A percentile compares a stretch with the other conserved stretches of the same genome.
phyloP scores from a whole-genome alignment of 1,284 basidiomycete species.

The Moniliella sp. region DNA sequence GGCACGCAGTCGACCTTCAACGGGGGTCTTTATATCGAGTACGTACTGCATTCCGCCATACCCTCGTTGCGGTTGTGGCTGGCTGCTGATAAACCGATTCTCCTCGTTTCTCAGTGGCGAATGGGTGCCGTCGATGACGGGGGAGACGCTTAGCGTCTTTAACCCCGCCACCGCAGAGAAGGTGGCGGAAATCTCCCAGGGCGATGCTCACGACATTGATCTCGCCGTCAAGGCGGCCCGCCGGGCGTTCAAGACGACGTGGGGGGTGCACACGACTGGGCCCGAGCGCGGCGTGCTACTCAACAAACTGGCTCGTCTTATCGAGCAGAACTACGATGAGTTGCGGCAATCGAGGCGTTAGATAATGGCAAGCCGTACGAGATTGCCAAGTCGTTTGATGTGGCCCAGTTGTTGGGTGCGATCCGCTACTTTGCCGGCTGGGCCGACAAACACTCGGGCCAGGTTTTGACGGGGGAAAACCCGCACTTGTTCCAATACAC shows the following conservation, averaged over 20 bases:
- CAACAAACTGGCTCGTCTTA: slow-evolving; percentile 49
- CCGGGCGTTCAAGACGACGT: slow-evolving; percentile 14
- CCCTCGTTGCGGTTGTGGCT: no score
- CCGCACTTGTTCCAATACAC: slow-evolving; percentile 46
- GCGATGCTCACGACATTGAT: slow-evolving; percentile 24
- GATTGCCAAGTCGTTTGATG: slow-evolving; percentile 49
- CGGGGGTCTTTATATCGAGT: slow-evolving; percentile 25
- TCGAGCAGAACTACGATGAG: slow-evolving; percentile 51
- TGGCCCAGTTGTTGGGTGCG: slow-evolving; percentile 45
- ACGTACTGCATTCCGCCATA: no score
- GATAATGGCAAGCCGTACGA: slow-evolving; percentile 61
- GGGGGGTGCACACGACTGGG: slow-evolving; percentile 38
- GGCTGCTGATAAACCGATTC: no score
- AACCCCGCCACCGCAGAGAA: slow-evolving; percentile 25
- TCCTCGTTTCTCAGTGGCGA: no score
- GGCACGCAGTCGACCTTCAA: slow-evolving; percentile 17
- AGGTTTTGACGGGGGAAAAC: slow-evolving; percentile 60
- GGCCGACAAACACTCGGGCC: slow-evolving; percentile 61
- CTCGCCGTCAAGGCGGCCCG: slow-evolving; percentile 23
- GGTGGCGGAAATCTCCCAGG: slow-evolving; percentile 23
- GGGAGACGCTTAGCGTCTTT: slow-evolving; percentile 23
- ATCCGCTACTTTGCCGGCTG: slow-evolving; percentile 45
- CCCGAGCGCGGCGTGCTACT: slow-evolving; percentile 44
- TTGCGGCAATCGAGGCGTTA: slow-evolving; percentile 38
- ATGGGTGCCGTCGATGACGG: slow-evolving; percentile 18